phyloP scores from a whole-genome alignment of 2,329 filamentous ascomycete species.

The Lasiodiplodia gonubiensis region DNA sequence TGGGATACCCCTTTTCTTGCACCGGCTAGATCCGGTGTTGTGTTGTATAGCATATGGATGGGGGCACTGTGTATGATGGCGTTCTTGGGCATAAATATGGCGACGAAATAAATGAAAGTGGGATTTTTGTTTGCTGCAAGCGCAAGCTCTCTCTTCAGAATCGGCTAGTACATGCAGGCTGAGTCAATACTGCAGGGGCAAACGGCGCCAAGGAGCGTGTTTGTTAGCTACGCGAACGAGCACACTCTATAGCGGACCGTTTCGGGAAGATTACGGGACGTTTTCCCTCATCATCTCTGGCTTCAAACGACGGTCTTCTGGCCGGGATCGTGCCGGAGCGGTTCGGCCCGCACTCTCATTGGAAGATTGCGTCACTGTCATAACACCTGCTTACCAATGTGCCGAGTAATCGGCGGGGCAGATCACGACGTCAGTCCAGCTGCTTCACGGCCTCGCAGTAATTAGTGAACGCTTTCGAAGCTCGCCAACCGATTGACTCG shows the following conservation, averaged over 20 bases:
- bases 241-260: not conserved
- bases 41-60: constrained; percentile 20
- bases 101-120: constrained; percentile 11
- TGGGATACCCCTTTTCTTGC: constrained; percentile 21
- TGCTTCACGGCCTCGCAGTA: not conserved
- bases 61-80: constrained; percentile 14
- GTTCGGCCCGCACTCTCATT: constrained; percentile 20
- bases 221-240: not conserved
- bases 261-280: not conserved
- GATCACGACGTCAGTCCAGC: constrained; percentile 19
- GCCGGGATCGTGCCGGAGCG: constrained; percentile 5
- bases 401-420: constrained; percentile 9
- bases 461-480: not conserved
- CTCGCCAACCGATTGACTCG: not conserved
- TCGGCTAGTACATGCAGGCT: too few species aligned
- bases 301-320: not conserved
- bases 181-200: too few species aligned
- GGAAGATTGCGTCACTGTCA: constrained; percentile 14
- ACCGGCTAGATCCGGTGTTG: constrained; percentile 9
- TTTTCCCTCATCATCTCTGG: not conserved
- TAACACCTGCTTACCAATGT: constrained; percentile 17
- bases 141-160: not conserved
- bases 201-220: too few species aligned
- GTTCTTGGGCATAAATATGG: constrained; percentile 12
- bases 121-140: not conserved